Base-by-base conservation (phyloP, 2,329 filamentous ascomycete genomes). In the Colletotrichum graminicola region DNA sequence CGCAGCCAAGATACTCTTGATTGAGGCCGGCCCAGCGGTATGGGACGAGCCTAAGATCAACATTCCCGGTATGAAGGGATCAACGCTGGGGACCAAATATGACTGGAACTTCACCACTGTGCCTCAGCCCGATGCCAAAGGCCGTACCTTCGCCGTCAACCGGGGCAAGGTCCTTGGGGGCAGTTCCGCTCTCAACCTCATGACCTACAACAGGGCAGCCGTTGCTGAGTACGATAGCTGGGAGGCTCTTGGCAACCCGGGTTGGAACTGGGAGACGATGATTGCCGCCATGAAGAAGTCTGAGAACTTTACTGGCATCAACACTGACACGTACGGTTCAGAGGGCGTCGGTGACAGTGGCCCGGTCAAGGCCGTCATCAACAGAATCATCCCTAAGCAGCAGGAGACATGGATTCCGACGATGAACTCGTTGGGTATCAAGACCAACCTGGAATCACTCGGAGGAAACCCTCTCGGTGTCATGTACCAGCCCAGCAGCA, bases 391-490 rank as follows among this genome's bases (percentile, higher is more conserved):
- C 21, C 83, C 84, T 5, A 77, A 76, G 21, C 83, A 86, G 39
- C 83, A 85, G 73, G 72, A 79, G 12, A 75, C 79, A 0, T 87
- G 82, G 78, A 81, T 83, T 26, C 84, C 84, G 0, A 83, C 85
- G 0, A 76, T 88, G 51, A 82, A 84, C 51, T 75, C 75, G 5
- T 77, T 89, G 2, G 86, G 85, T 2, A 73, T 83, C 3, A 52
- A 74, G 32, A 79, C 78, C 23, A 82, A 80, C 41, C 76, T 86
- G 1, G 78, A 86, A 60, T 87, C 84, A 11, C 79, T 89, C 2
- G 80, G 82, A 18, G 87, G 87, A 1, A 82, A 85, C 59, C 84
- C 83, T 18, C 76, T 87, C 4, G 88, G 88, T 8, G 84, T 84
- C 8, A 85, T 84, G 77, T 83, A 81, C 43, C 84, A 86, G 69